phyloP scores from a whole-genome alignment of 2,329 filamentous ascomycete species.

The Triangularia verruculosa region DNA sequence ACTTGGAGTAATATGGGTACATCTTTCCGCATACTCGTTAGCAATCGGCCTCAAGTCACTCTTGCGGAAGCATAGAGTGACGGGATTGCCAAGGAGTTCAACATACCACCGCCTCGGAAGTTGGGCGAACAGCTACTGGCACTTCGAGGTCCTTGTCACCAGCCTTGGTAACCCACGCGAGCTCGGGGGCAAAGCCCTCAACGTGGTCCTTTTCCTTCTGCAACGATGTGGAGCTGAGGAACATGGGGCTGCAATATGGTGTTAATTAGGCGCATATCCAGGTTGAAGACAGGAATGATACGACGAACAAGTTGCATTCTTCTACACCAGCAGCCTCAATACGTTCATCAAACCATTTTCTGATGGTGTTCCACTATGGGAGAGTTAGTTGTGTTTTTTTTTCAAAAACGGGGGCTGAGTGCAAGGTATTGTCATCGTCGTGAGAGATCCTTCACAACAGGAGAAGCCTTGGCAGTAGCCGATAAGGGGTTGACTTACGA shows the following conservation, averaged over 20 bases:
- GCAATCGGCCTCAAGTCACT: slow-evolving; percentile 24
- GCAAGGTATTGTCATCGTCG: background rate
- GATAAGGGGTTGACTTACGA: slow-evolving; percentile 36
- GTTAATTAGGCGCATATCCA: background rate
- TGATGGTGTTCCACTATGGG: slow-evolving; percentile 64
- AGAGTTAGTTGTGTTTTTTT: background rate
- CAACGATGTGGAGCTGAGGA: slow-evolving; percentile 87
- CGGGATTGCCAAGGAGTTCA: no score
- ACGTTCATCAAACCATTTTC: slow-evolving; percentile 64
- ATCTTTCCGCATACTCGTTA: slow-evolving; percentile 58
- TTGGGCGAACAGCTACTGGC: slow-evolving; percentile 62
- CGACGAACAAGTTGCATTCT: slow-evolving; percentile 74
- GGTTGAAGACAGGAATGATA: background rate
- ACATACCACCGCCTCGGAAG: slow-evolving; percentile 54
- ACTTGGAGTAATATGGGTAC: slow-evolving; percentile 82
- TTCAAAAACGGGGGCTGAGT: background rate
- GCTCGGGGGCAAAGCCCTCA: slow-evolving; percentile 94
- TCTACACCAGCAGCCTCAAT: slow-evolving; percentile 92
- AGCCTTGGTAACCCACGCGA: slow-evolving; percentile 86
- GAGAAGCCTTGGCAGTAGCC: background rate
- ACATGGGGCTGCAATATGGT: slow-evolving; percentile 61
- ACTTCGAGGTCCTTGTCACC: slow-evolving; percentile 91
- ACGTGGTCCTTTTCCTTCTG: slow-evolving; percentile 91
- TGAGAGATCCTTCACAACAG: background rate
- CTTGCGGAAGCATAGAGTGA: slow-evolving; percentile 18